Conservation (phyloP, 2,329 filamentous ascomycete genomes). For the Xylaria digitata region DNA sequence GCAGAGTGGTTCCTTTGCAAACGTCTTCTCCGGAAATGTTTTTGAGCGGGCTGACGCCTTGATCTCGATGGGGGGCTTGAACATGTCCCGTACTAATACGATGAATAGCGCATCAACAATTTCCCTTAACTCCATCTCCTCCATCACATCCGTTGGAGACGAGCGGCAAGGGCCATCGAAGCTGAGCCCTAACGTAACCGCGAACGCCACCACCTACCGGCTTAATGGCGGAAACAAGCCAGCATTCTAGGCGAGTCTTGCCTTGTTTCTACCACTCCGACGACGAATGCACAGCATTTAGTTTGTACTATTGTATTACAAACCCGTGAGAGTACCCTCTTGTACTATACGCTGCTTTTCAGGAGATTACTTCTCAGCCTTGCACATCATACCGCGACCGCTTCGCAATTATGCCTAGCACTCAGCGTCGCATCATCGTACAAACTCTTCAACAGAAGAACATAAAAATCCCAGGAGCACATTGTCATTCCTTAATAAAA, state of each 20-base stretch:
- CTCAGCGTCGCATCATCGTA: neutral
- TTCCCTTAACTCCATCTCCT: conserved; percentile 50
- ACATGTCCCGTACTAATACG: conserved; percentile 65
- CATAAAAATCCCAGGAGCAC: conserved; percentile 7
- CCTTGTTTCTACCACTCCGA: conserved; percentile 39
- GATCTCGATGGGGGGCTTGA: conserved; percentile 67
- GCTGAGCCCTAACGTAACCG: conserved; percentile 47
- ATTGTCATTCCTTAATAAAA: conserved; percentile 26
- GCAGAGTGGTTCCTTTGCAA: conserved; percentile 66
- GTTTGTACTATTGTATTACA: conserved; percentile 3
- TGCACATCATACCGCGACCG: conserved; percentile 21
- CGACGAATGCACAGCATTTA: conserved; percentile 40
- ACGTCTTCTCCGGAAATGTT: conserved; percentile 67
- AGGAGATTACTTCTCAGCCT: neutral
- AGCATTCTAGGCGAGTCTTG: conserved; percentile 48
- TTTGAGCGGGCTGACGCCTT: conserved; percentile 70
- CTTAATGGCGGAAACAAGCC: conserved; percentile 49
- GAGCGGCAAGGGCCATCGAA: conserved; percentile 46
- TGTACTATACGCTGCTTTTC: conserved; percentile 10
- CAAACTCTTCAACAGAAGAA: neutral
- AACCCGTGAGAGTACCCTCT: neutral
- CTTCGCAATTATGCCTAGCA: conserved; percentile 14
- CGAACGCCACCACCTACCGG: conserved; percentile 40
- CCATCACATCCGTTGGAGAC: conserved; percentile 47
- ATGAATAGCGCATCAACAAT: conserved; percentile 54